These are phyloP conservation scores for Pichia membranifaciens DNA, from an alignment of 805 yeast species.

Conservation along the genomic window DNA sequence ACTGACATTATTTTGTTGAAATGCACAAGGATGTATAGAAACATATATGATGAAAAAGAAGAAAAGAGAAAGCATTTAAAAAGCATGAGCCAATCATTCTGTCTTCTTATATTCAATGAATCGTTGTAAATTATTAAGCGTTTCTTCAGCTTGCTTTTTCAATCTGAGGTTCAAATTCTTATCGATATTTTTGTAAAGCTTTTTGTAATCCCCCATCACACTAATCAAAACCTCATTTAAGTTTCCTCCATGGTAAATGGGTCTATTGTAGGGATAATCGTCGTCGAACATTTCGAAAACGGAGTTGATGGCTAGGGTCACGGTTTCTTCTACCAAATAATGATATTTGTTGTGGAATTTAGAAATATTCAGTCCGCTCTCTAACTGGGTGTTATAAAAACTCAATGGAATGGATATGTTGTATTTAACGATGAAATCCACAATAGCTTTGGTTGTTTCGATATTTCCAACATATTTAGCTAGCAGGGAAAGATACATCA, in stretches of 20 bases:
- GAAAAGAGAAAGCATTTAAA: background rate
- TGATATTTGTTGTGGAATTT: conserved; percentile 24
- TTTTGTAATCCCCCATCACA: conserved; percentile 43
- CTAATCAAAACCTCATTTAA: conserved; percentile 39
- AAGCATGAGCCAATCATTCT: conserved; percentile 27
- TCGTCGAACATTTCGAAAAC: conserved; percentile 81
- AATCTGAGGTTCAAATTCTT: conserved; percentile 52
- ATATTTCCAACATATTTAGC: conserved; percentile 21
- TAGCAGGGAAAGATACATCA: conserved; percentile 23
- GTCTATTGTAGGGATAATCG: conserved; percentile 59
- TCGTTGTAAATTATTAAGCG: conserved; percentile 58
- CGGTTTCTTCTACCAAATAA: conserved; percentile 23
- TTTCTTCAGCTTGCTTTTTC: conserved; percentile 62
- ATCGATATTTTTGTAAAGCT: conserved; percentile 57
- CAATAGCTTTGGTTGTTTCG: conserved; percentile 17
- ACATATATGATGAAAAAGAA: background rate
- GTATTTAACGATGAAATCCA: conserved; percentile 25
- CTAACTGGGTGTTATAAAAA: conserved; percentile 9
- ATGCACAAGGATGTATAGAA: background rate
- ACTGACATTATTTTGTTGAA: conserved; percentile 2
- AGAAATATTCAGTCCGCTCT: conserved; percentile 8
- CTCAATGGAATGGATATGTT: conserved; percentile 18
- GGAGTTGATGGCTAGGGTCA: conserved; percentile 57
- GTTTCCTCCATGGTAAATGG: conserved; percentile 54
- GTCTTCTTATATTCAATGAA: conserved; percentile 70